Conservation (phyloP, 2,329 filamentous ascomycete genomes). For the Monilinia aucupariae region DNA sequence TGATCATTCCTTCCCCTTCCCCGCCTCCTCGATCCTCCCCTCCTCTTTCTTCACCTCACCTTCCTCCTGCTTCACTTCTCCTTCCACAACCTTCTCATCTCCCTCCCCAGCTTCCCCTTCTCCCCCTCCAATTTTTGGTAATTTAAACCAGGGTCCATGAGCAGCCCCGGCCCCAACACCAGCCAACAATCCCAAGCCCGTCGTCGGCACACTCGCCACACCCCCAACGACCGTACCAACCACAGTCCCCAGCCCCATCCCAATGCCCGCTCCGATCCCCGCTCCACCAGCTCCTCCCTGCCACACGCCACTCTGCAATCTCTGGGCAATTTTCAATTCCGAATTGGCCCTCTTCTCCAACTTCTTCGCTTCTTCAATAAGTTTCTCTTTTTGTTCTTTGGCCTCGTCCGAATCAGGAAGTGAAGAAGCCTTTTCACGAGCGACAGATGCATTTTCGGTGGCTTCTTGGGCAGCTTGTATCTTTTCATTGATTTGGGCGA, state of each 20-base stretch:
- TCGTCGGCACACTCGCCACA: slow-evolving; percentile 23
- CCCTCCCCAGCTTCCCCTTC: slow-evolving; percentile 14
- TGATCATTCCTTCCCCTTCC: neutral
- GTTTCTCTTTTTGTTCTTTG: slow-evolving; percentile 20
- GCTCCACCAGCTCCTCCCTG: slow-evolving; percentile 27
- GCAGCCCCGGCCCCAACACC: slow-evolving; percentile 23
- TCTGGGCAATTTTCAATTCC: slow-evolving; percentile 61
- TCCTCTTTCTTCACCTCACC: neutral
- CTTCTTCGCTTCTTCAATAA: slow-evolving; percentile 22
- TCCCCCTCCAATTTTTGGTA: slow-evolving; percentile 14
- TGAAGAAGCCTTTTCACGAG: slow-evolving; percentile 15
- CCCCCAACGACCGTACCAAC: slow-evolving; percentile 22
- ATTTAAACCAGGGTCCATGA: slow-evolving; percentile 29
- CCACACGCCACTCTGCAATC: slow-evolving; percentile 30
- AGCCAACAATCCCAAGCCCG: slow-evolving; percentile 23
- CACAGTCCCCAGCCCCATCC: slow-evolving; percentile 22
- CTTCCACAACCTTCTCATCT: slow-evolving; percentile 12
- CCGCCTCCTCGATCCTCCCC: neutral
- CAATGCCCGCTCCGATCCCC: slow-evolving; percentile 26
- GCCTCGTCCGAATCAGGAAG: slow-evolving; percentile 17
- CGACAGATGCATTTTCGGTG: slow-evolving; percentile 14
- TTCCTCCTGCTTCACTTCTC: neutral
- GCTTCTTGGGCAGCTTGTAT: slow-evolving; percentile 17
- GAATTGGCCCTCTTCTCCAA: slow-evolving; percentile 38
- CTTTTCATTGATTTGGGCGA: slow-evolving; percentile 19